Conservation (phyloP, 73 alveolate species). For the Paramecium tetraurelia region DNA sequence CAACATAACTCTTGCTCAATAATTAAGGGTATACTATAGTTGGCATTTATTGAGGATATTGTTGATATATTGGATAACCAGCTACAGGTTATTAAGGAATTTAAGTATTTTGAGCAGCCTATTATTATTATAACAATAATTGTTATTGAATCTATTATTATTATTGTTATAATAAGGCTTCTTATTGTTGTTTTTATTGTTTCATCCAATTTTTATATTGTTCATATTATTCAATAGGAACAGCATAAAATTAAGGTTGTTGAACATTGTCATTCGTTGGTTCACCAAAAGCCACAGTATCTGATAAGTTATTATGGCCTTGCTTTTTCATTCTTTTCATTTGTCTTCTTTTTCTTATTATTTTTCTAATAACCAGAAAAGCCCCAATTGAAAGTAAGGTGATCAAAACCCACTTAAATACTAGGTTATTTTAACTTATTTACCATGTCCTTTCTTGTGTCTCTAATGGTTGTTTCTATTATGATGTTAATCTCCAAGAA, state of each 20-base stretch:
- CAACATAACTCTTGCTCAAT: background rate
- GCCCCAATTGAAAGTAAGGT: background rate
- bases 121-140: background rate
- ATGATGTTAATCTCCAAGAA: background rate
- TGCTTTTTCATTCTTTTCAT: background rate
- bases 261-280: background rate
- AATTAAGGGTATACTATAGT: background rate
- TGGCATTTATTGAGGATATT: background rate
- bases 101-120: background rate
- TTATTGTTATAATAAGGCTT: background rate
- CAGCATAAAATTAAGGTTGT: background rate
- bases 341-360: background rate
- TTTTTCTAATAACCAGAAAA: background rate
- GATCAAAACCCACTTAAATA: background rate
- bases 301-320: background rate
- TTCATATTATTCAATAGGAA: background rate
- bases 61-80: background rate
- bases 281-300: background rate
- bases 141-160: background rate
- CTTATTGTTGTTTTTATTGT: background rate
- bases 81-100: background rate
- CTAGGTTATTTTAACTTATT: background rate
- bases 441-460: background rate
- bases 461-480: background rate
- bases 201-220: background rate